phyloP scores from a whole-genome alignment of 371 early-diverging fungal genomes.

The Mortierella polycephala region DNA sequence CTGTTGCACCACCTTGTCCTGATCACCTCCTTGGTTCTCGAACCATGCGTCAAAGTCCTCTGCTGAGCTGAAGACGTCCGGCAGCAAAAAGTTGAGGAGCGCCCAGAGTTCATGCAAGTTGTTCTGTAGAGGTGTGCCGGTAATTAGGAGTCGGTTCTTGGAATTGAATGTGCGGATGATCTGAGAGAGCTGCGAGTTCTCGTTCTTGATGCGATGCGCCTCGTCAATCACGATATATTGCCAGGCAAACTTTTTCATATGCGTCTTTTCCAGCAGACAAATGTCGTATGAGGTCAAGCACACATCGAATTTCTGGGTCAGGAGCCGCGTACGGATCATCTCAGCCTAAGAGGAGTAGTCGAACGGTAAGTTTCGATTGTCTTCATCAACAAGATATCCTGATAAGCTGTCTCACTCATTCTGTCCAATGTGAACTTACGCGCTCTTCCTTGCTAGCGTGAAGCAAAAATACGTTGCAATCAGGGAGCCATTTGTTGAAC shows the following conservation, averaged over 20 bases:
- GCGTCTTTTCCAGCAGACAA: constrained; percentile 89
- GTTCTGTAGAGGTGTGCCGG: constrained; percentile 99
- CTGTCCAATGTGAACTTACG: constrained; percentile 55
- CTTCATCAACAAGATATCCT: neutral
- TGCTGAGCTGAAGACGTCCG: constrained; percentile 93
- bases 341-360: constrained; percentile 57
- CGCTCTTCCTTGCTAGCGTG: constrained; percentile 94
- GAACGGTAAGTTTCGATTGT: constrained; percentile 2
- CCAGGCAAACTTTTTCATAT: constrained; percentile 91
- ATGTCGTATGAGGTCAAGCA: constrained; percentile 99
- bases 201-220: constrained; percentile 99
- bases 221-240: constrained; percentile 98
- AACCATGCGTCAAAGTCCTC: constrained; percentile 97
- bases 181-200: constrained; percentile 93
- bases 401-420: neutral
- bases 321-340: constrained; percentile 65
- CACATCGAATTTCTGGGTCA: constrained; percentile 86
- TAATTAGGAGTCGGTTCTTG: constrained; percentile 93
- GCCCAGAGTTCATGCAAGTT: constrained; percentile 99
- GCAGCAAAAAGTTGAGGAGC: constrained; percentile 97
- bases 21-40: constrained; percentile 76
- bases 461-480: constrained; percentile 89
- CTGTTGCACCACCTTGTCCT: constrained; percentile 89
- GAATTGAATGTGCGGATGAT: constrained; percentile 91
- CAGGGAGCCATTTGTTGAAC: constrained; percentile 94